phyloP scores from a whole-genome alignment of 2,329 filamentous ascomycete genomes.

The Blumeriella jaapii region DNA sequence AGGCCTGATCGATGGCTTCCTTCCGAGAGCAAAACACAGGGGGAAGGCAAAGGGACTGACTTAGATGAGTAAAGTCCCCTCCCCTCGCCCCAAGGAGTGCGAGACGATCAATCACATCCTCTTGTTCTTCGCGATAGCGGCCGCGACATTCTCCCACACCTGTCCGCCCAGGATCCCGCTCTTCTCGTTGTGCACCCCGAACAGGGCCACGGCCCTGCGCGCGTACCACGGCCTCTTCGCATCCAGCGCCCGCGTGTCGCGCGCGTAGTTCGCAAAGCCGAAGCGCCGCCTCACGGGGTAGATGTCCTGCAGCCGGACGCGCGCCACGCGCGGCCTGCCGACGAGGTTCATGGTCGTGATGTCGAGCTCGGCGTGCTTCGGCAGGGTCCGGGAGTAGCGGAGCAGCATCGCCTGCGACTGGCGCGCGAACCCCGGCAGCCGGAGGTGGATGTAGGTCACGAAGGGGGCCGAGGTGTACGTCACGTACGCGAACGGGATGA shows the following conservation, averaged over 20 bases:
- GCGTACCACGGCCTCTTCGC: constrained; percentile 23
- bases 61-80: too few relatives aligned
- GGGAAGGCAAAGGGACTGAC: too few relatives aligned
- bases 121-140: constrained; percentile 13
- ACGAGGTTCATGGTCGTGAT: constrained; percentile 31
- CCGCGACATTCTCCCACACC: constrained; percentile 24
- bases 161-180: constrained; percentile 16
- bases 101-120: constrained; percentile 1
- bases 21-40: too few relatives aligned
- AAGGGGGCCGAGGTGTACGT: constrained; percentile 56
- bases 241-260: constrained; percentile 20
- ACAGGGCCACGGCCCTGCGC: constrained; percentile 18
- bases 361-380: constrained; percentile 30
- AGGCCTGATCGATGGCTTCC: too few relatives aligned
- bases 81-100: background rate
- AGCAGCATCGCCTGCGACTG: constrained; percentile 44
- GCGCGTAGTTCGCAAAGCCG: constrained; percentile 24
- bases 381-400: constrained; percentile 38
- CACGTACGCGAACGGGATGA: constrained; percentile 54
- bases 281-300: constrained; percentile 19
- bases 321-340: constrained; percentile 28
- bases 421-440: constrained; percentile 54
- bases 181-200: constrained; percentile 22
- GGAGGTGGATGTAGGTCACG: constrained; percentile 60
- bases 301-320: constrained; percentile 21